Base-by-base conservation (phyloP, 805 yeast species). In the Candida loeiensis region DNA sequence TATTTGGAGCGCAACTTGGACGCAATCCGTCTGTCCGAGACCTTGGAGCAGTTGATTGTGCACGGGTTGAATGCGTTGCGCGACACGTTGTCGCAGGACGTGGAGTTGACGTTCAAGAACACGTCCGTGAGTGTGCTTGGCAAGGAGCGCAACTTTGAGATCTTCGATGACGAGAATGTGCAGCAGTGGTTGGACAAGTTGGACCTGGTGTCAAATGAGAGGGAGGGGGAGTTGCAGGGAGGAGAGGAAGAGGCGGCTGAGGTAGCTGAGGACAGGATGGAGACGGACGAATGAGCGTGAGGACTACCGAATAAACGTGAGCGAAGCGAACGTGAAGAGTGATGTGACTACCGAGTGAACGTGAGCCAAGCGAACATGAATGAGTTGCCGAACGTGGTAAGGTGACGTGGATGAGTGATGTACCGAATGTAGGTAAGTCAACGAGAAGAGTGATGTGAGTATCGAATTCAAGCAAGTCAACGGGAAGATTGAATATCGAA, bases 41-140 rank as follows among this genome's bases (percentile, higher is more conserved):
- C 74, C 27, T 66, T 79, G 30, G 95, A 88, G 53, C 81, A 85
- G 51, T 76, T 93, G 49, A 80, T 93, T 45, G 79, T 82, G 31
- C 89, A 81, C 53, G 98, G 95, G 3, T 80, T 93, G 51, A 82
- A 81, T 50, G 95, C 99, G 0, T 74, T 93, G 57, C 82, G 96
- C 63, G 98, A 93, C 56, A 91, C 98, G 0, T 72, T 93, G 53
- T 80, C 93, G 12, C 96, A 90, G 64, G 99, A 93, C 61, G 90
- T 88, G 59, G 95, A 93, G 59, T 76, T 93, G 59, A 87, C 82
- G 28, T 68, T 74, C 39, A 78, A 81, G 46, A 93, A 93, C 66
- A 85, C 97, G 4, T 83, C 95, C 1, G 85, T 93, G 48, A 95
- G 96, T 34, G 78, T 89, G 37, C 98, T 91, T n/a, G 96, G 97